Conservation (phyloP, 306 rosid genomes). For the Parietaria judaica region DNA sequence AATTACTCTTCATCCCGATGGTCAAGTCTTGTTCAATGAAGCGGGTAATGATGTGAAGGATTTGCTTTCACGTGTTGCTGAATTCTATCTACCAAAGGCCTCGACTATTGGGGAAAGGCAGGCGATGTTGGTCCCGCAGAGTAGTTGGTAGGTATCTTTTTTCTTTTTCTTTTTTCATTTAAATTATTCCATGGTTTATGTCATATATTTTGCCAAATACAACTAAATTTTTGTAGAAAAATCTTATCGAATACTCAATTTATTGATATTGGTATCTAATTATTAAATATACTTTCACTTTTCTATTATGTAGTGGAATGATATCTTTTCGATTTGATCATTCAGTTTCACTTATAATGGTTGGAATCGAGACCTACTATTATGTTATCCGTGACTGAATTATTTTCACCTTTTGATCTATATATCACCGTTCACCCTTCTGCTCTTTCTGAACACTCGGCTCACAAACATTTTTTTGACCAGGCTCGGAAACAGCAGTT, state of each 20-base stretch:
- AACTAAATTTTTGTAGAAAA: not conserved
- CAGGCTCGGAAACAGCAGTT: slow-evolving; percentile 45
- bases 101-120: slow-evolving; percentile 34
- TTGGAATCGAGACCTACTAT: not conserved
- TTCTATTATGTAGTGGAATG: not conserved
- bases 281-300: not conserved
- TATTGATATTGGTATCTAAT: not conserved
- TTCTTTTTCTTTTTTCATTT: not conserved
- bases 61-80: slow-evolving; percentile 60
- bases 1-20: slow-evolving; percentile 55
- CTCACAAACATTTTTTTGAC: slow-evolving; percentile 13
- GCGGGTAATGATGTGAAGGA: slow-evolving; percentile 57
- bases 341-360: slow-evolving; percentile 7
- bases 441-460: slow-evolving; percentile 18
- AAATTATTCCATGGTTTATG: not conserved
- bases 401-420: not conserved
- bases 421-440: slow-evolving; percentile 2
- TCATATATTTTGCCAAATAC: not conserved
- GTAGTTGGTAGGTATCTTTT: slow-evolving; percentile 42
- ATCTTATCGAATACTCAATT: not conserved
- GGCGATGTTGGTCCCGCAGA: slow-evolving; percentile 60
- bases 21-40: slow-evolving; percentile 50
- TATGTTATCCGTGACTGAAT: not conserved
- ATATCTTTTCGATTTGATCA: not conserved
- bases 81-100: slow-evolving; percentile 45